Evolutionary conservation across 164 flowering plant genomes (phyloP).

Genomic region (Saururus chinensis): DNA sequence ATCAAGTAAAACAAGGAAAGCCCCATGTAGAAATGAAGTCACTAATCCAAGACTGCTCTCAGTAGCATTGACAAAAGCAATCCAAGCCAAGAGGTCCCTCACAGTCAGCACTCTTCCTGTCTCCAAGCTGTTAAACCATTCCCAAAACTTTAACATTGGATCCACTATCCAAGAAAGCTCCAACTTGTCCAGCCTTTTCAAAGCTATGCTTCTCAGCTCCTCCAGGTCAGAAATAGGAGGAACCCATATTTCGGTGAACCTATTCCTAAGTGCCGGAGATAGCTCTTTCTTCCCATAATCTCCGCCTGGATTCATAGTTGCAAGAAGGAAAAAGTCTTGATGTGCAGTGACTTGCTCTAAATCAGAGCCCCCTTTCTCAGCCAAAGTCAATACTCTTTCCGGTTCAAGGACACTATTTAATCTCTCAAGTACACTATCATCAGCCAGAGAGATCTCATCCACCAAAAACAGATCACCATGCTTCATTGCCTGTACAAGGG

Average conservation of each 20-base stretch:
- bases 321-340: constrained; percentile 66
- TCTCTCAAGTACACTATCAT: constrained; percentile 97
- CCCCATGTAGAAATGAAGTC: constrained; percentile 72
- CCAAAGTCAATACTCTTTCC: constrained; percentile 79
- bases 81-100: constrained; percentile 93
- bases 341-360: constrained; percentile 65
- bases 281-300: constrained; percentile 97
- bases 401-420: constrained; percentile 94
- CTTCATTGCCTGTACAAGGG: constrained; percentile 90
- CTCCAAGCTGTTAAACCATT: constrained; percentile 70
- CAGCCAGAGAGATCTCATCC: constrained; percentile 98
- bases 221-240: constrained; percentile 49
- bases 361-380: constrained; percentile 84
- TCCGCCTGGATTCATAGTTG: constrained; percentile 99
- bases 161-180: constrained; percentile 29
- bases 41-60: constrained; percentile 37
- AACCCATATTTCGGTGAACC: constrained; percentile 99
- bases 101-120: constrained; percentile 66
- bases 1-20: constrained; percentile 88
- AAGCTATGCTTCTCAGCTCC: constrained; percentile 75
- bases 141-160: constrained; percentile 68
- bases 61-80: constrained; percentile 52
- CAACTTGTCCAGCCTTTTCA: constrained; percentile 32
- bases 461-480: constrained; percentile 73
- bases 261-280: constrained; percentile 94